These are phyloP conservation scores for Avena sativa DNA, from an alignment of 176 grass and related monocot species.

Conservation along the genomic window DNA sequence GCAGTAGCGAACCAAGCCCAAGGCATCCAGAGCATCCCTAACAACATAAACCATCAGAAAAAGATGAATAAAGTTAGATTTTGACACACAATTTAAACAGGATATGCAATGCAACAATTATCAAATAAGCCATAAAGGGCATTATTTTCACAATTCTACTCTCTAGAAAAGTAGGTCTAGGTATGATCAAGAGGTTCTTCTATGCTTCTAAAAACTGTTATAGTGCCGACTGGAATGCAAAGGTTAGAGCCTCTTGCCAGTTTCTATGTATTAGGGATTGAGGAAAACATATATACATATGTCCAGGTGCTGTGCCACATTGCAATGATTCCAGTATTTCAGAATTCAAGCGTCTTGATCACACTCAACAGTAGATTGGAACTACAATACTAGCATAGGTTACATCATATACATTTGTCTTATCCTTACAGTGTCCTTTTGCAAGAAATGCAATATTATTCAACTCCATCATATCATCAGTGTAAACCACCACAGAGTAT, in stretches of 20 bases:
- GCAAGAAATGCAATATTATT: not conserved
- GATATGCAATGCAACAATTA: not conserved
- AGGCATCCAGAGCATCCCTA: slow-evolving; percentile 91
- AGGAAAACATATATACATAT: not conserved
- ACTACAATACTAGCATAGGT: not conserved
- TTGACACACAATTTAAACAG: too few relatives aligned
- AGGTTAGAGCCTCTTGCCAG: too few relatives aligned
- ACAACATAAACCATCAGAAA: slow-evolving; percentile 18
- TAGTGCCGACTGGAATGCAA: not conserved
- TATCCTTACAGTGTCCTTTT: not conserved
- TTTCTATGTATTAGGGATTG: not conserved
- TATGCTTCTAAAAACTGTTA: not conserved
- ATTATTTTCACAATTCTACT: not conserved
- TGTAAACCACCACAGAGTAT: not conserved
- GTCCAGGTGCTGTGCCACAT: not conserved
- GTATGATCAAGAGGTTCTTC: not conserved
- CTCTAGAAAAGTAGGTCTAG: not conserved
- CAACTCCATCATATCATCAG: not conserved
- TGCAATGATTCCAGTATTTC: not conserved
- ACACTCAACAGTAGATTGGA: not conserved
- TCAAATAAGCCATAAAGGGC: not conserved
- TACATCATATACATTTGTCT: not conserved
- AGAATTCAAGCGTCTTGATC: not conserved
- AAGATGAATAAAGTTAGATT: not conserved
- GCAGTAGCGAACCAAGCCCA: slow-evolving; percentile 90